Percentiles rank a stretch among this genome's conserved stretches.
Conservation (phyloP, 1,139 yeast species). For the Geotrichum restrictum region DNA sequence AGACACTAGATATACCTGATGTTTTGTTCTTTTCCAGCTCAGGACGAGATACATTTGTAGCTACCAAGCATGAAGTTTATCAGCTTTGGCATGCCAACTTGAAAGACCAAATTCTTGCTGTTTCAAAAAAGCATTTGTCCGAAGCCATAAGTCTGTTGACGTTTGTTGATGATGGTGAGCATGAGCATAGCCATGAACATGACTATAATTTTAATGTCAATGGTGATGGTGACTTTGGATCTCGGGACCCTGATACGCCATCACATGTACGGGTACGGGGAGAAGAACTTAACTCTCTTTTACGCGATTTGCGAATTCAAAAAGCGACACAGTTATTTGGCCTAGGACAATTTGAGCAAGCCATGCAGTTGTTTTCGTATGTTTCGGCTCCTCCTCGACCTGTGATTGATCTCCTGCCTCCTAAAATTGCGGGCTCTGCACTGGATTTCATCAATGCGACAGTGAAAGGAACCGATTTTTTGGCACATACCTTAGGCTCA, state of each 20-base stretch:
- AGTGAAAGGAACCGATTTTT: slow-evolving; percentile 18
- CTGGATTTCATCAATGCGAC: slow-evolving; percentile 25
- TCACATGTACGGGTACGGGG: too few species aligned
- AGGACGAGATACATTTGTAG: slow-evolving; percentile 29
- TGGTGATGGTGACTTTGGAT: too few species aligned
- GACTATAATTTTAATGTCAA: too few species aligned
- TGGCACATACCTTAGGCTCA: neutral
- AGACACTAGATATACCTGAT: slow-evolving; percentile 29
- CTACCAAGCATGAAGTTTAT: slow-evolving; percentile 31
- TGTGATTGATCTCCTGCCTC: slow-evolving; percentile 48
- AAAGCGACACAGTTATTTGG: slow-evolving; percentile 42
- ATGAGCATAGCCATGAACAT: too few species aligned
- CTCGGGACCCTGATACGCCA: too few species aligned
- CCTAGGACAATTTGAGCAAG: slow-evolving; percentile 37
- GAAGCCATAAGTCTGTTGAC: slow-evolving; percentile 47
- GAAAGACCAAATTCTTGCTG: slow-evolving; percentile 37
- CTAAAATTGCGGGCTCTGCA: slow-evolving; percentile 31
- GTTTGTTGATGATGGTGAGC: slow-evolving; percentile 39
- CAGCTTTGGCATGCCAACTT: slow-evolving; percentile 29
- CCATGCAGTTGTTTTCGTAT: slow-evolving; percentile 48
- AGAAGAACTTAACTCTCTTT: slow-evolving; percentile 28
- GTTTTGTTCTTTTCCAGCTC: slow-evolving; percentile 21
- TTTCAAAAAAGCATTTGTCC: slow-evolving; percentile 28
- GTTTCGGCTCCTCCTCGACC: slow-evolving; percentile 56
- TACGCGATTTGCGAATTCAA: slow-evolving; percentile 46